Base-by-base conservation (phyloP, 768 basidiomycete genomes). In the Daedaleopsis nitida region DNA sequence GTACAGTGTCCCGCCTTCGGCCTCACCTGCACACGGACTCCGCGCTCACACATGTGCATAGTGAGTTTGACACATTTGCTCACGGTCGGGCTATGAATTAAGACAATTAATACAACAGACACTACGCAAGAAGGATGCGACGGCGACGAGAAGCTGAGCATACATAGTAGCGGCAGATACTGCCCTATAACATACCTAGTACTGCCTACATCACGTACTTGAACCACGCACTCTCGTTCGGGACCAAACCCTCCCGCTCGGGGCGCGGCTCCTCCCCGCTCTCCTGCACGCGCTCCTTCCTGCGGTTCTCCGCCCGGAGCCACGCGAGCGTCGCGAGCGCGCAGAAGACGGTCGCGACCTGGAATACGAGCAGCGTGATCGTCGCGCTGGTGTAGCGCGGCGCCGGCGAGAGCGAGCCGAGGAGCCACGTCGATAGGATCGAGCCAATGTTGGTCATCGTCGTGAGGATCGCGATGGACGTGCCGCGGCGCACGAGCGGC, bases 361-460 rank as follows among this genome's bases (percentile, higher is more conserved):
- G 79, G 74, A 76, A 69, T 23, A 72, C 65, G 3, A 75, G 66
- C 21, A 71, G 66, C 11, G 70, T 73, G 58, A 75, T 60, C 2
- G 83, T 81, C 0, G 82, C 86, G 55, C 75, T 76, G 1, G 68
- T 77, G 66, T 86, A 87, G 14, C 74, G 63, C 10, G 85, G 85
- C 1, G 80, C 73, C 0, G 79, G 73, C 3, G 82, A 83, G 14
- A 86, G 68, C 4, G 70, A 64, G 12, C 84, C 85, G 34, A 86
- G 69, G 10, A 86, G 77, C 85, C 85, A 87, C 0, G 84, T 87
- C 0, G 80, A 77, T 37, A 87, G 80, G 50, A 88, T 86, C 2
- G 84, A 85, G 12, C 85, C 85, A 0, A 78, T 74, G 66, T 86
- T 87, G 23, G 82, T 82, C 77, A 82, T 77, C 64, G 83, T 82